Base-by-base conservation (phyloP, 176 grass and related monocot species). In the Aegilops bicornis region DNA sequence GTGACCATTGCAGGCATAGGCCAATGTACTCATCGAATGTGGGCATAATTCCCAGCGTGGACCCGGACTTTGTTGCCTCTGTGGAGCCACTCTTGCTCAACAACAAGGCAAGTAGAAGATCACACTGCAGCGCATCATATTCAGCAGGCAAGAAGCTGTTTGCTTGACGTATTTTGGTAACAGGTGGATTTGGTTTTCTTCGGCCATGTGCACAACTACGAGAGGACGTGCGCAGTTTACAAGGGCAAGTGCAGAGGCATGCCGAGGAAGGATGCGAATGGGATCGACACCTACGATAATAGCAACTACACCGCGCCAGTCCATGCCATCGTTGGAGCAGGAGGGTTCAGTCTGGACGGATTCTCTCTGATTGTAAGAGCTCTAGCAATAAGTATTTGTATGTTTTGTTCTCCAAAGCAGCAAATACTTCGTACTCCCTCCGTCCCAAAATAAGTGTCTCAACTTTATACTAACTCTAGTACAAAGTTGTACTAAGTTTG, bases 191-290 rank as follows among this genome's bases (percentile, higher is more conserved):
- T 97, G 32, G 95, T 95, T 70, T 87, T 97, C 47, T 90, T 97
- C 22, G 95, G 95, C 16, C 92, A 97, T 89, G 95, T 95, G 24
- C 95, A 97, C 73, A 97, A 95, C 85, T 97, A 97, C 5, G 95
- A 97, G 68, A 97, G 95, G 62, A 93, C 90, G 4, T 97, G 95
- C 70, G 87, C 92, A 7, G 77, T 97, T 30, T 93, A 93, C 64
- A 45, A 79, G 60, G 16, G 39, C 19, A 79, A 86, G 47, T 97
- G 95, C 79, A 89, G 17, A 79, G 87, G 87, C 48, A 63, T 82
- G 50, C 95, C 95, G 31, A 89, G 39, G 80, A 97, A 95, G 54
- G 90, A 91, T 31, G 83, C 74, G 72, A 59, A 11, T 82, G 92
- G 95, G 50, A 65, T 91, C 54, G 92, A 97, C 42, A 93, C 92